phyloP scores from a whole-genome alignment of 2,329 filamentous ascomycete genomes.

The Arthroderma uncinatum region DNA sequence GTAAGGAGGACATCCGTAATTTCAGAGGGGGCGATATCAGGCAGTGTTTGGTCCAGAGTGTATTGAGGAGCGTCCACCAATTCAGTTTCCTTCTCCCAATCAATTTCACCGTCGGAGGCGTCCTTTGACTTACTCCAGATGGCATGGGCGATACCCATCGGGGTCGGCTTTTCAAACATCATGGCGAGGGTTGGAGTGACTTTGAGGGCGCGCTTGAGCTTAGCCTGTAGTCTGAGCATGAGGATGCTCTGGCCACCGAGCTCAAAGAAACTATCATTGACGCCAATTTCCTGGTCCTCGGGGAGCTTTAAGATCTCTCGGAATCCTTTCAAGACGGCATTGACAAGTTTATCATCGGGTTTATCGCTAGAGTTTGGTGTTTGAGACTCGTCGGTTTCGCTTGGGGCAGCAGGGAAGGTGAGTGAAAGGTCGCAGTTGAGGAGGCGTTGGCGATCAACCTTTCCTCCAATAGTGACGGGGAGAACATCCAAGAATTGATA shows the following conservation, averaged over 20 bases:
- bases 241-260: slow-evolving; percentile 9
- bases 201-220: slow-evolving; percentile 8
- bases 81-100: slow-evolving; percentile 8
- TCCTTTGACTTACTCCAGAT: slow-evolving; percentile 2
- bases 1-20: slow-evolving; percentile 10
- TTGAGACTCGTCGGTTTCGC: background rate
- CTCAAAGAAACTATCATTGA: slow-evolving; percentile 11
- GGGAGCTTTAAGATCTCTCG: slow-evolving; percentile 9
- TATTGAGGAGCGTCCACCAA: slow-evolving; percentile 4
- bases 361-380: background rate
- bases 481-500: slow-evolving; percentile 11
- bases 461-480: slow-evolving; percentile 9
- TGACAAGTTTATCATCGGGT: slow-evolving; percentile 2
- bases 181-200: slow-evolving; percentile 5
- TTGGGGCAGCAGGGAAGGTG: background rate
- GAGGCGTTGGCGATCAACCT: slow-evolving; percentile 9
- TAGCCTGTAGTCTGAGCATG: slow-evolving; percentile 8
- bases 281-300: slow-evolving; percentile 3
- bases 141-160: slow-evolving; percentile 8
- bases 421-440: slow-evolving; percentile 7
- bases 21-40: background rate
- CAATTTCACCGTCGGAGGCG: slow-evolving; percentile 4
- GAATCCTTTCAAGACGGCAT: slow-evolving; percentile 6
- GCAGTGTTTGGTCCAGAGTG: background rate
- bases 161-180: slow-evolving; percentile 11